Base-by-base conservation (phyloP, 768 basidiomycete genomes). In the Hygrophorus russula region DNA sequence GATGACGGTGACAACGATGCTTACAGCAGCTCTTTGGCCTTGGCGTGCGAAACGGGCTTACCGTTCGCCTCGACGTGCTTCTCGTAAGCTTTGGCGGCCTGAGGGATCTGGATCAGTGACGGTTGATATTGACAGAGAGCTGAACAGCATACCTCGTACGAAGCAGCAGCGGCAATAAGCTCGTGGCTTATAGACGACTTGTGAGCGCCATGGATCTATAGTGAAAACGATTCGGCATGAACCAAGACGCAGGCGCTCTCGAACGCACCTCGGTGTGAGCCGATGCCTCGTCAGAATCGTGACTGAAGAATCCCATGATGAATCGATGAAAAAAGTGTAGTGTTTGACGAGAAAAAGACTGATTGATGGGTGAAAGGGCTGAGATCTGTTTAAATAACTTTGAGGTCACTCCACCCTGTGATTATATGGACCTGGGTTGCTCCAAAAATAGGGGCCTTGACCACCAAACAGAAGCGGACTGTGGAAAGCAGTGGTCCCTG, bases 101-200 rank as follows among this genome's bases (percentile, higher is more conserved):
- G 46, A 7, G 15, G 15, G 41, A 6, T 30, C 19, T 47, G 41
- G 24, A 33, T 34, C 48, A 44, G 44, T 12, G 30, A 9, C 24
- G 38, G 32, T 32, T 30, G 12, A 17, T 8, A 17, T 24, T 15
- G 12, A 9, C 15, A 27, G 41, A 13, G 17, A 4, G 7, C 27
- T 2, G 20, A 24, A 3, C 5, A 35, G 32, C 59, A 9, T 19
- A 69, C 71, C 62, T 67, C 70, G 56, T 63, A 78, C 44, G 70
- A 53, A 2, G 75, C 76, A n/a, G 76, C 76, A 15, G 59, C 74
- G 30, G 71, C 69, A 47, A 78, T 58, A 28, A 77, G 51, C 58
- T 79, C 70, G 55, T 78, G 76, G 8, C 70, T 65, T 51, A 76
- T 59, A 42, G 59, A 50, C 10, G 73, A 63, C 60, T 73, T 59